Base-by-base conservation (phyloP, 345 rosid genomes). In the Eucalyptus curtisii region DNA sequence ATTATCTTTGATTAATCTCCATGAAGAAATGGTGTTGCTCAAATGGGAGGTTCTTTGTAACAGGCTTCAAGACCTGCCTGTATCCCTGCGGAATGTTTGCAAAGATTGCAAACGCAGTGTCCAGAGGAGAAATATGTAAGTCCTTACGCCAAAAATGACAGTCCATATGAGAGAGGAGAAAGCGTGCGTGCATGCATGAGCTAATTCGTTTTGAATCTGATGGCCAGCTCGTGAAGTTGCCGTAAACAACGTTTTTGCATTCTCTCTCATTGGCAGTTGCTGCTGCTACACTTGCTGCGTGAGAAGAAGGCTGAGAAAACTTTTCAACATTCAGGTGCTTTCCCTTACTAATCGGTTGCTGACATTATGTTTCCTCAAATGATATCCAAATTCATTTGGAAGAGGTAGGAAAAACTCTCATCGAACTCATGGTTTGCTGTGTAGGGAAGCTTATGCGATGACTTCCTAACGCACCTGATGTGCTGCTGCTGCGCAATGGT, bases 401-500 rank as follows among this genome's bases (percentile, higher is more conserved):
- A 15, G 80, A 55, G 37, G 47, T 7, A 11, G 64, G 87, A 50
- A 86, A 31, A 59, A 20, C 49, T 27, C 59, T 16, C 20, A 55
- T 55, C 40, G 13, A 17, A 49, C 33, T 42, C 87, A 7, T 10
- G 47, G 47, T 44, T 85, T 71, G 49, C 90, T 50, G 37, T 33
- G 85, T 95, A 97, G 99, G 99, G 98, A 87, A 97, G 99, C 71
- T 93, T 86, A 64, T 66, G 95, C 71, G 99, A 97, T 66, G 99
- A 98, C 93, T 98, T 98, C 92, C 96, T 95, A 40, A 94, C 99
- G 24, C 99, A 98, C 93, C 66, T 98, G 86, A 96, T 97, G 97
- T 98, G 99, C 88, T 96, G 98, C 91, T 98, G 99, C 90, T 96
- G 99, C 86, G 97, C 99, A 31, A 98, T 96, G 76, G 98, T 98